Evolutionary conservation across 352 stramenopile species (phyloP).

Genomic region (Stramenopiles sp.): DNA sequence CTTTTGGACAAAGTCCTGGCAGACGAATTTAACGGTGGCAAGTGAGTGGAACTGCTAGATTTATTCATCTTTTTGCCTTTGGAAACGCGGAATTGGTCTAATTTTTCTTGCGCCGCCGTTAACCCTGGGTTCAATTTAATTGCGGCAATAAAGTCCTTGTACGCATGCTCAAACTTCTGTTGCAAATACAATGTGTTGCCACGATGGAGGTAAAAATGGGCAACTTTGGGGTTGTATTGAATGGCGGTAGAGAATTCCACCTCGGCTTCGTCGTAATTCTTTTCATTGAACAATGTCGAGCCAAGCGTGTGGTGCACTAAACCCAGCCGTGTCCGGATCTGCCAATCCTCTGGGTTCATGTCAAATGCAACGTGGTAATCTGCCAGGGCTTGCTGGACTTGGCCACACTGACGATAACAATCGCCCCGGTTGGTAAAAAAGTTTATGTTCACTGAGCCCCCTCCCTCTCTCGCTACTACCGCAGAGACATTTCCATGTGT

Average conservation of each 20-base stretch:
- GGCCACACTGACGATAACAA: constrained; percentile 15
- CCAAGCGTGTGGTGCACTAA: constrained; percentile 19
- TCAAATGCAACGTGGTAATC: constrained; percentile 20
- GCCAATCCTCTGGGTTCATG: constrained; percentile 15
- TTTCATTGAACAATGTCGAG: constrained; percentile 20
- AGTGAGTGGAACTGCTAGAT: not conserved
- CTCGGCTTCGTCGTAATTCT: constrained; percentile 20
- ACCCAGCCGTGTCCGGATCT: constrained; percentile 15
- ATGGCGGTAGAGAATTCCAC: constrained; percentile 22
- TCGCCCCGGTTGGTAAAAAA: constrained; percentile 21
- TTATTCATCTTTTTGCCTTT: not conserved
- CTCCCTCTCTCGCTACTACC: constrained; percentile 13
- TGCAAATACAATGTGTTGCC: constrained; percentile 20
- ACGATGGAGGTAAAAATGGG: constrained; percentile 15
- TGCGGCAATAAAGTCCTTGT: constrained; percentile 17
- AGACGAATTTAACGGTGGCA: too few species aligned
- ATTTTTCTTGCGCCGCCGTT: not conserved
- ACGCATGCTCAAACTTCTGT: constrained; percentile 17
- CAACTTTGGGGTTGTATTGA: constrained; percentile 19
- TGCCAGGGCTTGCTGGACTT: constrained; percentile 16
- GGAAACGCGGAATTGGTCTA: not conserved
- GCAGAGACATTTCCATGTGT: constrained; percentile 15
- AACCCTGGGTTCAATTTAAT: constrained; percentile 16
- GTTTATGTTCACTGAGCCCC: not conserved
- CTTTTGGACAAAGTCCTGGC: not conserved